phyloP scores from a whole-genome alignment of 805 yeast species.

The Yamadazyma kitorensis region DNA sequence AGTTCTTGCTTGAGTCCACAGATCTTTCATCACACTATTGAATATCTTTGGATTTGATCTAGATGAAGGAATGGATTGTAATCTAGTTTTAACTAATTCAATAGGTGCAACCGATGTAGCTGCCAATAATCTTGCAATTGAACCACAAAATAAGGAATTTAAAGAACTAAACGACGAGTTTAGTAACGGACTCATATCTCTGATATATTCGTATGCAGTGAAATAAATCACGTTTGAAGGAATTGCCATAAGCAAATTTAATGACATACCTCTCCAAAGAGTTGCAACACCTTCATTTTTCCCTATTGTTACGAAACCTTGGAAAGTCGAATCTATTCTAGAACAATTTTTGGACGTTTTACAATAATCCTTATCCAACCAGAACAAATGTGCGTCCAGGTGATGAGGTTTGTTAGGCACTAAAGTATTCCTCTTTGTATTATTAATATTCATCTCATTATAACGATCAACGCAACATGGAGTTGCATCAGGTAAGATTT shows the following conservation, averaged over 20 bases:
- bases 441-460: constrained; percentile 9
- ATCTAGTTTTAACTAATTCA: constrained; percentile 81
- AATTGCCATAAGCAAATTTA: constrained; percentile 82
- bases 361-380: constrained; percentile 29
- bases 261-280: constrained; percentile 84
- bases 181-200: constrained; percentile 59
- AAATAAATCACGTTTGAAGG: constrained; percentile 94
- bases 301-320: constrained; percentile 67
- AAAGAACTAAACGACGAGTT: constrained; percentile 41
- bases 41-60: constrained; percentile 27
- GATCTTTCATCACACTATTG: constrained; percentile 51
- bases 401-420: constrained; percentile 25
- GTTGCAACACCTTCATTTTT: constrained; percentile 72
- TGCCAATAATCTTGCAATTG: constrained; percentile 75
- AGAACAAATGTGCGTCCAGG: constrained; percentile 29
- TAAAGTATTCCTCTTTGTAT: constrained; percentile 10
- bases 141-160: constrained; percentile 84
- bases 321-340: constrained; percentile 64
- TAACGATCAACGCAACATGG: constrained; percentile 25
- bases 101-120: constrained; percentile 86
- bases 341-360: constrained; percentile 38
- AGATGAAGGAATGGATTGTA: constrained; percentile 81
- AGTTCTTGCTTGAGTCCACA: constrained; percentile 45
- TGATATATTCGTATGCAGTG: constrained; percentile 84
- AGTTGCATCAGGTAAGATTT: constrained; percentile 39